These are phyloP conservation scores for Eimeria maxima DNA, from an alignment of 169 alveolate genomes.

Conservation along the genomic window DNA sequence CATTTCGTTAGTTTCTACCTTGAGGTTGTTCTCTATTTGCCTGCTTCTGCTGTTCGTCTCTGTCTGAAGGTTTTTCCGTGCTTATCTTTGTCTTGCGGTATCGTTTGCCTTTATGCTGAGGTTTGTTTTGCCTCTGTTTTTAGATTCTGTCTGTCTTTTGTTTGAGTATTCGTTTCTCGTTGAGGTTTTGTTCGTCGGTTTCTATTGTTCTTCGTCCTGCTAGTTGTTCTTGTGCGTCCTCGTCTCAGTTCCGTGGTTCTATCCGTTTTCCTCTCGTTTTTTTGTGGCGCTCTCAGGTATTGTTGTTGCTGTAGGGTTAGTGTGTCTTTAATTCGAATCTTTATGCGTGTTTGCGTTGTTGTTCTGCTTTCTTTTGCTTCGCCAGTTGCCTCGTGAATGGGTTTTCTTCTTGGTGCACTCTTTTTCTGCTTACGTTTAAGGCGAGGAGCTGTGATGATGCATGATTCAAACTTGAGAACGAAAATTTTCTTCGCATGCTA, in stretches of 20 bases:
- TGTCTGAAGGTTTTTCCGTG: background rate
- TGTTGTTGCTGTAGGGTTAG: too few relatives aligned
- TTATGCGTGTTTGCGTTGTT: background rate
- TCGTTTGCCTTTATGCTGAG: background rate
- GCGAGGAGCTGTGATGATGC: background rate
- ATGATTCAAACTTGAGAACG: background rate
- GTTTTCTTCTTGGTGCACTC: background rate
- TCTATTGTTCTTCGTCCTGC: too few relatives aligned
- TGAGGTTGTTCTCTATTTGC: background rate
- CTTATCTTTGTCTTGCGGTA: background rate
- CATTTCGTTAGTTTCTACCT: background rate
- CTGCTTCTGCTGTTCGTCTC: background rate
- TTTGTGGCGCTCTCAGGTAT: too few relatives aligned
- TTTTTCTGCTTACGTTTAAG: background rate
- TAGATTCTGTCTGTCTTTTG: background rate
- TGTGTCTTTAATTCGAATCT: background rate
- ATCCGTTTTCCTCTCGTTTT: too few relatives aligned
- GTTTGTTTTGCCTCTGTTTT: background rate
- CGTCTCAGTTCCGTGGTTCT: too few relatives aligned
- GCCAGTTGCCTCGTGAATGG: background rate
- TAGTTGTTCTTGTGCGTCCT: too few relatives aligned
- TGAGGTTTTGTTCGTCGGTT: background rate
- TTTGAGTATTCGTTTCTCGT: background rate
- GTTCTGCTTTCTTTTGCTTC: background rate
- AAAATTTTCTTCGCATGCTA: background rate